These are phyloP conservation scores for Didymella arachidicola DNA, from an alignment of 2,329 filamentous ascomycete genomes.

Conservation along the genomic window DNA sequence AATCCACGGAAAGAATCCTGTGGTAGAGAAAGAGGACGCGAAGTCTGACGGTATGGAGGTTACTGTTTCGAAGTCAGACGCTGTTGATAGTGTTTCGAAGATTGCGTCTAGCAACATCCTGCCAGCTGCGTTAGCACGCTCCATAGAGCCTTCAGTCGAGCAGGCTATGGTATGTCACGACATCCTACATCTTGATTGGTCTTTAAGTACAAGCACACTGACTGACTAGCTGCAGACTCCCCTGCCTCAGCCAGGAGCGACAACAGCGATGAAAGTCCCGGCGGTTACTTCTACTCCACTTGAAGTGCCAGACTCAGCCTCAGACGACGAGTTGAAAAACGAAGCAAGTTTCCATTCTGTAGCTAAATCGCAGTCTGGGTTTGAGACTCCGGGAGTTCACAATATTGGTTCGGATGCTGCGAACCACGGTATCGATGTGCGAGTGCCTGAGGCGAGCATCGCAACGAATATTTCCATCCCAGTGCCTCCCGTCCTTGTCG, in stretches of 20 bases:
- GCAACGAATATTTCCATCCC: not conserved
- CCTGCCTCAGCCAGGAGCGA: not conserved
- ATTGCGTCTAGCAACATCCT: not conserved
- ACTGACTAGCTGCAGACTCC: not conserved
- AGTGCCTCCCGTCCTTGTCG: not conserved
- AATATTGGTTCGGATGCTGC: not conserved
- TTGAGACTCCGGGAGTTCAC: conserved; percentile 6
- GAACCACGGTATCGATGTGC: conserved; percentile 14
- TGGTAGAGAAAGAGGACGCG: not conserved
- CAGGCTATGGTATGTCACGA: not conserved
- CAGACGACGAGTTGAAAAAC: conserved; percentile 37
- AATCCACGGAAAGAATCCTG: not conserved
- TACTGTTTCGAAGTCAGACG: not conserved
- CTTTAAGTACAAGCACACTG: not conserved
- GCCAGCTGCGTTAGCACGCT: not conserved
- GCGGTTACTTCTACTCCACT: not conserved
- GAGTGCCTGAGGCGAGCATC: not conserved
- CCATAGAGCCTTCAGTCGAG: not conserved
- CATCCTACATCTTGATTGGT: not conserved
- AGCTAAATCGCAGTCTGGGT: conserved; percentile 29
- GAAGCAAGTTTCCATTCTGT: conserved; percentile 37
- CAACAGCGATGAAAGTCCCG: not conserved
- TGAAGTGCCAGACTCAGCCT: conserved; percentile 13
- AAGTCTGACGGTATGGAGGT: not conserved
- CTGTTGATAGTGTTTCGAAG: not conserved